Evolutionary conservation across 495 filamentous ascomycete genomes (phyloP), one percentile per base, ranked within the genome.

Genomic region (Penicillium flavigenum): DNA sequence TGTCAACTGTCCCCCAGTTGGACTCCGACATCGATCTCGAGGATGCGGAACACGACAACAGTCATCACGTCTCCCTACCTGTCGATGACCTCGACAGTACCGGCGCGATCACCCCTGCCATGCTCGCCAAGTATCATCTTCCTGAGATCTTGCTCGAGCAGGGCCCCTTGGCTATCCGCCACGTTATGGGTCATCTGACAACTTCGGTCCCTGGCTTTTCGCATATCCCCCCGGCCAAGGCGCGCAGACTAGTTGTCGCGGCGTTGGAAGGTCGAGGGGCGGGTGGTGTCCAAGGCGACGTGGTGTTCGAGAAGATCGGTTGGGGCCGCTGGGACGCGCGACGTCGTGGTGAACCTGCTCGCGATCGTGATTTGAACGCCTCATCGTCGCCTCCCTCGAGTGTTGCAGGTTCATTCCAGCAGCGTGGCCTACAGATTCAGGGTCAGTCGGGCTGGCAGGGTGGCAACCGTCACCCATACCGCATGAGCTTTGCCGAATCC

Each of bases 321-420:
- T 98, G 94, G 94, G 94, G 94, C 47, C 86, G 91, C 46, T 98
- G 94, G 94, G 88, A 94, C 71, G 93, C 93, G 55, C 86, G 83
- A 63, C 80, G 81, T 69, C 83, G 85, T 54, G 89, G 84, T 26
- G 85, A 92, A 59, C 73, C 82, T 14, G 64, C 81, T 47, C 81
- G 82, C 55, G 77, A 82, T 65, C 59, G 57, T 20, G 59, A 58
- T 61, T 60, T 51, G 60, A 67, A 61, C 67, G 68, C 54, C 29
- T 66, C 66, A 29, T 63, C 66, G 44, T 73, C 69, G 64, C 77
- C 70, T 60, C 72, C 75, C 48, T 83, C 79, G 61, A 81, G 79
- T 59, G 67, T 81, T 24, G 78, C 81, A 11, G 83, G 81, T 62
- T 73, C 79, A 7, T 74, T 71, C 57, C 66, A 70, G 36, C 77